A percentile compares a stretch with the other conserved stretches of the same genome.
Evolutionary conservation across 805 yeast genomes (phyloP).

Genomic region (Candida suzukii): DNA sequence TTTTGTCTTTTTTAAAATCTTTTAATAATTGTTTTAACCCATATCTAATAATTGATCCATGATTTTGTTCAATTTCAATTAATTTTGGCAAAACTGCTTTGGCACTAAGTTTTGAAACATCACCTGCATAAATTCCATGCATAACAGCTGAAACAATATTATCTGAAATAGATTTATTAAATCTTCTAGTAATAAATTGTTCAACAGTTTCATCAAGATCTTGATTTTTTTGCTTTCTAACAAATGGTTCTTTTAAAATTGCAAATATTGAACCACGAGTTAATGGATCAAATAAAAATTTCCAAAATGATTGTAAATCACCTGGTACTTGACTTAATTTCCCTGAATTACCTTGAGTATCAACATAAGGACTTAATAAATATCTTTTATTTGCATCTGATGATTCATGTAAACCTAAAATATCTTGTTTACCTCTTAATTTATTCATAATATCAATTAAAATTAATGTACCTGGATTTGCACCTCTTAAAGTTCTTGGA

Average conservation of each 20-base stretch:
- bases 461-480: slow-evolving; percentile 67
- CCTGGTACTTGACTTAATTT: slow-evolving; percentile 51
- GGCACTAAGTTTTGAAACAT: slow-evolving; percentile 58
- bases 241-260: slow-evolving; percentile 44
- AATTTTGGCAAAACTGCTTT: slow-evolving; percentile 49
- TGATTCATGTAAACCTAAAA: slow-evolving; percentile 50
- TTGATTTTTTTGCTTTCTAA: slow-evolving; percentile 11
- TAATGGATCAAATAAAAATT: slow-evolving; percentile 32
- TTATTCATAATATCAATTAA: slow-evolving; percentile 53
- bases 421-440: slow-evolving; percentile 39
- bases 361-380: slow-evolving; percentile 33
- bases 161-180: slow-evolving; percentile 46
- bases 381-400: slow-evolving; percentile 71
- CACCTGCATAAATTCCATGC: slow-evolving; percentile 93
- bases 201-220: slow-evolving; percentile 65
- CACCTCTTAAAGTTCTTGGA: slow-evolving; percentile 84
- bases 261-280: slow-evolving; percentile 39
- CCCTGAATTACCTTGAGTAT: slow-evolving; percentile 20
- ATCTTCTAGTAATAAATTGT: slow-evolving; percentile 59
- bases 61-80: slow-evolving; percentile 47
- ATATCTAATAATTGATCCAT: slow-evolving; percentile 52
- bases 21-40: slow-evolving; percentile 28
- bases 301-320: slow-evolving; percentile 25
- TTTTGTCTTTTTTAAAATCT: slow-evolving; percentile 7
- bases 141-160: slow-evolving; percentile 73